These are phyloP conservation scores for Pichia cephalocereana DNA, from an alignment of 805 yeast species.

Conservation along the genomic window DNA sequence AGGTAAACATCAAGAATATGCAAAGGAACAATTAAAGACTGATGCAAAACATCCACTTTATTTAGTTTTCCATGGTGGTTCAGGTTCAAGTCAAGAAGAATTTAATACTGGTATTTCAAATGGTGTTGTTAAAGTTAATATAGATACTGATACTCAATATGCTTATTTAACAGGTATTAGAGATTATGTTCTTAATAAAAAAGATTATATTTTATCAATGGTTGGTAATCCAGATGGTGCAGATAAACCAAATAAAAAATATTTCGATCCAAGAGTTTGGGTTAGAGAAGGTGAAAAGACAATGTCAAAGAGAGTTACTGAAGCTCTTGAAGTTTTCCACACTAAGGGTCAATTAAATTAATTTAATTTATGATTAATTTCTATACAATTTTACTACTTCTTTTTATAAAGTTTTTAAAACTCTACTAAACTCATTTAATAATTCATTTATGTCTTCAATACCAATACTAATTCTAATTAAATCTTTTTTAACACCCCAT, in stretches of 20 bases:
- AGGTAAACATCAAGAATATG: slow-evolving; percentile 92
- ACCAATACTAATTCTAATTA: too few species aligned
- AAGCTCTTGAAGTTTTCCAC: slow-evolving; percentile 83
- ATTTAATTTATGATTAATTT: not conserved
- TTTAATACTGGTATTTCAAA: slow-evolving; percentile 80
- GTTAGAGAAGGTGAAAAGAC: slow-evolving; percentile 99
- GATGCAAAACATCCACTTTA: slow-evolving; percentile 60
- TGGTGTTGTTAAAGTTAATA: slow-evolving; percentile 98
- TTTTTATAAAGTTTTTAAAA: too few species aligned
- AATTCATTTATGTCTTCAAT: too few species aligned
- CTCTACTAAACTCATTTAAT: too few species aligned
- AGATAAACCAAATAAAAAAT: slow-evolving; percentile 99
- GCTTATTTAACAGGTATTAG: slow-evolving; percentile 97
- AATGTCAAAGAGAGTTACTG: slow-evolving; percentile 77
- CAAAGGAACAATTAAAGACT: slow-evolving; percentile 55
- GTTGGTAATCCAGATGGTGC: slow-evolving; percentile 99
- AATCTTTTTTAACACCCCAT: too few species aligned
- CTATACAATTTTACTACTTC: too few species aligned
- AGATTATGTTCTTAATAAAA: slow-evolving; percentile 91
- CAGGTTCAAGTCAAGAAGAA: slow-evolving; percentile 91
- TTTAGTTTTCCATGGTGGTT: slow-evolving; percentile 99
- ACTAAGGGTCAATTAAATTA: slow-evolving; percentile 47
- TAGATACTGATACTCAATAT: slow-evolving; percentile 98
- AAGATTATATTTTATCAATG: slow-evolving; percentile 80
- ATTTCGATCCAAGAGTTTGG: slow-evolving; percentile 99